phyloP scores from a whole-genome alignment of 805 yeast species.

The Peterozyma toletana region DNA sequence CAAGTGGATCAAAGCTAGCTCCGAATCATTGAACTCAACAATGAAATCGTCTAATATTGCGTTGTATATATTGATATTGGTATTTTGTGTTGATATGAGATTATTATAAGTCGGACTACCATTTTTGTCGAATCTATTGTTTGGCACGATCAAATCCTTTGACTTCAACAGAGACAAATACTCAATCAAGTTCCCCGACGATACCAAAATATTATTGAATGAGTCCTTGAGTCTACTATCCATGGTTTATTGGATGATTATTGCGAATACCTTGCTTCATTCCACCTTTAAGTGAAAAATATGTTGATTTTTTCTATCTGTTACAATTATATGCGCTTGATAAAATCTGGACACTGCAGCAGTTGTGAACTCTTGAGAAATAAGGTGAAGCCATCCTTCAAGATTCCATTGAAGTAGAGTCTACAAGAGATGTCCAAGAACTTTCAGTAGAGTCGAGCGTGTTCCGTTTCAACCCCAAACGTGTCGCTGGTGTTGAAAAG shows the following conservation, averaged over 20 bases:
- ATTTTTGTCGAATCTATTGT: conserved; percentile 5
- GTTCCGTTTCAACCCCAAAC: too few relatives aligned
- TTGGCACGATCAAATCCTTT: conserved; percentile 8
- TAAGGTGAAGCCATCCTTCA: too few relatives aligned
- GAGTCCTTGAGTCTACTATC: conserved; percentile 6
- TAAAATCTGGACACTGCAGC: too few relatives aligned
- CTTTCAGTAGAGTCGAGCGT: too few relatives aligned
- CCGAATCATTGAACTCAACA: conserved; percentile 4
- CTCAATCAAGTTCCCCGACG: conserved; percentile 6
- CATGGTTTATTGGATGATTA: not conserved
- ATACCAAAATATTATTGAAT: conserved; percentile 6
- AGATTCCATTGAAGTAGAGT: too few relatives aligned
- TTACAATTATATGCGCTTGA: too few relatives aligned
- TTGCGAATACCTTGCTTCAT: not conserved
- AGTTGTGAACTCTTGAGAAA: too few relatives aligned
- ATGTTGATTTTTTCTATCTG: too few relatives aligned
- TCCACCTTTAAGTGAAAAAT: too few relatives aligned
- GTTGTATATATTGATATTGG: conserved; percentile 4
- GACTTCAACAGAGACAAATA: conserved; percentile 6
- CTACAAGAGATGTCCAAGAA: too few relatives aligned
- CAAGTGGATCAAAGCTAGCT: conserved; percentile 1
- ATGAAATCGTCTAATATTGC: conserved; percentile 7
- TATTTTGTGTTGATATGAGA: conserved; percentile 1
- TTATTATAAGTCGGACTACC: conserved; percentile 3
- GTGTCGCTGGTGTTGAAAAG: too few relatives aligned